Evolutionary conservation across 1,139 yeast species (phyloP), one percentile per base, ranked within the genome.

Genomic region (Pichia sp.): DNA sequence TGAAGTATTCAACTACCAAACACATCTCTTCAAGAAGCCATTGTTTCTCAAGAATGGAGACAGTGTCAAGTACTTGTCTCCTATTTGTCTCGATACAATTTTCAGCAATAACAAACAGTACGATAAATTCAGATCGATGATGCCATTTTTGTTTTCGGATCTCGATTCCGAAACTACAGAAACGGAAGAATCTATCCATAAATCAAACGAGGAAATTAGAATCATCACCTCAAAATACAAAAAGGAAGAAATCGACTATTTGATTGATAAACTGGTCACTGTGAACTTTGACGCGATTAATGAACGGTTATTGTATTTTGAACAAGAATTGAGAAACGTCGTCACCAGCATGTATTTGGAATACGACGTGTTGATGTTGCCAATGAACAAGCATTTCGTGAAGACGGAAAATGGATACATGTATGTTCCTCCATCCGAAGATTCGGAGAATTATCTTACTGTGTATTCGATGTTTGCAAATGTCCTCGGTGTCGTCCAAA

Each of bases 251-350:
- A 32, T 58, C 15, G 37, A 48, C 21, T 14, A 31, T 3, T 31
- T 42, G 5, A 35, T 57, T 8, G 37, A 45, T 24, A 30, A 38
- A 5, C 22, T 17, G 6, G 9, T 58, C 2, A 17, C 43, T 10
- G 55, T 55, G 2, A 33, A 54, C 32, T 46, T 50, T 37, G 43
- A 46, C 8, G 59, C 59, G 4, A 38, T 55, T 17, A n/a, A 35
- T 8, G 60, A 58, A 36, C 41, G 58, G 39, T 14, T 59, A 5
- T 38, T 35, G 1, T 54, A 45, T 34, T 56, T 56, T 31, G 48
- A 40, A 6, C 18, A 19, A 8, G 40, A 55, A 21, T 28, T 58
- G n/a, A 52, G 51, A 28, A 14, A 12, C 11, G 37, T 52, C 1
- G 30, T 53, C 9, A 43, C 50, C 21, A 38, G 47, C 34, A 40